Conservation (phyloP, 2,329 filamentous ascomycete species). For the Trematosphaeria pertusa region DNA sequence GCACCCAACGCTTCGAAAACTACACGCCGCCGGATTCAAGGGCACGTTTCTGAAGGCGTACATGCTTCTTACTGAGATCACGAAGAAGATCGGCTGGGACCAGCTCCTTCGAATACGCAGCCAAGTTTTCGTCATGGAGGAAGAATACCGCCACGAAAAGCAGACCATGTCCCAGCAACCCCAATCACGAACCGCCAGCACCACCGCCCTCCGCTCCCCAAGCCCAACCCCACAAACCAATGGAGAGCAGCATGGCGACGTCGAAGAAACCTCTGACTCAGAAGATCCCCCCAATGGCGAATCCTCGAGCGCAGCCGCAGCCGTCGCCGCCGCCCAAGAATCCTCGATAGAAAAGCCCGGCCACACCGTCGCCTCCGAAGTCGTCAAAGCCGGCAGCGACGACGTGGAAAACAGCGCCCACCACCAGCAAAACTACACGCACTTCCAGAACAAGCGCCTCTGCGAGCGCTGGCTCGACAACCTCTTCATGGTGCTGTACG, state of each 20-base stretch:
- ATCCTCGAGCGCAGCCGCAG: conserved; percentile 33
- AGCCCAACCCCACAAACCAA: conserved; percentile 53
- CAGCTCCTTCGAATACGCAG: conserved; percentile 92
- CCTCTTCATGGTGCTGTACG: conserved; percentile 98
- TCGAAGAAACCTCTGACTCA: conserved; percentile 28
- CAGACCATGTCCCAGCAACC: conserved; percentile 56
- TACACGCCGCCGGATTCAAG: conserved; percentile 88
- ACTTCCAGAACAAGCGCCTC: conserved; percentile 95
- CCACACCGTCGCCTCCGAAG: conserved; percentile 77
- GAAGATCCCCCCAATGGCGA: conserved; percentile 41
- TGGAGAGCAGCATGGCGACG: conserved; percentile 47
- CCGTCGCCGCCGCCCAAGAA: conserved; percentile 35
- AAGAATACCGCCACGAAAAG: conserved; percentile 93
- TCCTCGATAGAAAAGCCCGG: conserved; percentile 75
- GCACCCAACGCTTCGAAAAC: conserved; percentile 82
- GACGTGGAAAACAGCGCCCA: conserved; percentile 48
- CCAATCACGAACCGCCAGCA: conserved; percentile 75
- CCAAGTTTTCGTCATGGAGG: conserved; percentile 99
- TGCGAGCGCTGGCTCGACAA: conserved; percentile 99
- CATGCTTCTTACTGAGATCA: conserved; percentile 91
- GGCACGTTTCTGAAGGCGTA: conserved; percentile 97
- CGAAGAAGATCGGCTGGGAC: conserved; percentile 96
- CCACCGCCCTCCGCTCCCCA: conserved; percentile 76
- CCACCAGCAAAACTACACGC: conserved; percentile 75
- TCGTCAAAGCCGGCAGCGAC: conserved; percentile 77